Evolutionary conservation across 768 basidiomycete genomes (phyloP).

Genomic region (Panaeolus papilionaceus): DNA sequence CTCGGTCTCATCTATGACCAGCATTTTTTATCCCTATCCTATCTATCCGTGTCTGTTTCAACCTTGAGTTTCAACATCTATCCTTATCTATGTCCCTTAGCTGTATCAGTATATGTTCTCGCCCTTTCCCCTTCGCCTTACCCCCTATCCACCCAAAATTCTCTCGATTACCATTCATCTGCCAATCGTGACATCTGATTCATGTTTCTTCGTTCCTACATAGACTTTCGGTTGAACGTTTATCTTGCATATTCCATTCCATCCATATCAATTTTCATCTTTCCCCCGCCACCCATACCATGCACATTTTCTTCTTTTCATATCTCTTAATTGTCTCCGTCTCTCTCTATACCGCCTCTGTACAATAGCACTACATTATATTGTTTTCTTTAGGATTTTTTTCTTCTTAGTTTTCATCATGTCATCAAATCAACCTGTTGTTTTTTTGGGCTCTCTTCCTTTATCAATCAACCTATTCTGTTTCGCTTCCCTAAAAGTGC

Average conservation of each 20-base stretch:
- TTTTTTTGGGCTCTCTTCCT: neutral
- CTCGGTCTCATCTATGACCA: conserved; percentile 3
- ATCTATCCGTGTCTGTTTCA: neutral
- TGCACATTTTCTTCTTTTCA: neutral
- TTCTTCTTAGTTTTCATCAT: neutral
- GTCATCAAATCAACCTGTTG: neutral
- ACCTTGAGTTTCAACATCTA: neutral
- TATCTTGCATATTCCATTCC: conserved; percentile 7
- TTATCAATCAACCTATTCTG: neutral
- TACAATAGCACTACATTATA: conserved; percentile 7
- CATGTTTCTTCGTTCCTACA: neutral
- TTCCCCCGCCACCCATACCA: neutral
- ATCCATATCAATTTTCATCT: neutral
- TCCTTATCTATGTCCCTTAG: neutral
- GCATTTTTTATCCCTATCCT: conserved; percentile 2
- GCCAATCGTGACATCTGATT: neutral
- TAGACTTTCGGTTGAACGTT: neutral
- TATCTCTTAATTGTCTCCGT: neutral
- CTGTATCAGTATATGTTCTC: neutral
- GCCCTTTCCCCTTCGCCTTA: neutral
- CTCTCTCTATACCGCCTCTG: neutral
- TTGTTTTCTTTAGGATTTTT: conserved; percentile 7
- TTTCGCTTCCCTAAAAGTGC: neutral
- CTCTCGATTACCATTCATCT: neutral
- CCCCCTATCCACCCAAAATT: neutral